Percentiles rank a stretch among this genome's conserved stretches.
These are phyloP conservation scores for Polytrichum commune DNA, from an alignment of 225 moss, liverwort and hornwort genomes.

Conservation along the genomic window DNA sequence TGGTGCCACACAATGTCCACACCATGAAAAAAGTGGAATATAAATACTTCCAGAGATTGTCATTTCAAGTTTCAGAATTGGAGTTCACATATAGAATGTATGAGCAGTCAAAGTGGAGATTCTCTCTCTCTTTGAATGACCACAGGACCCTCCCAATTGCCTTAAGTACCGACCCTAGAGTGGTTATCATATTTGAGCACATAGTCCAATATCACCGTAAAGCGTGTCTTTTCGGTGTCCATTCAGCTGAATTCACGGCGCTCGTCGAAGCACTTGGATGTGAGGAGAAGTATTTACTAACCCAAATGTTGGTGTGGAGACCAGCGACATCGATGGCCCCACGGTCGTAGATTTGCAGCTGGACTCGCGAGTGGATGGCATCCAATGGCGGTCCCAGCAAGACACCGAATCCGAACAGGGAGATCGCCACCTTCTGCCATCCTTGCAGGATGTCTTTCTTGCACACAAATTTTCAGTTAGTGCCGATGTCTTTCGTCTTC, in stretches of 20 bases:
- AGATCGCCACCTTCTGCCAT: conserved; percentile 67
- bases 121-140: no score
- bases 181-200: no score
- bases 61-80: no score
- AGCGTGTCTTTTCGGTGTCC: no score
- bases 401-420: conserved; percentile 62
- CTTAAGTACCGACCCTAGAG: no score
- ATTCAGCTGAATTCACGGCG: no score
- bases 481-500: not conserved
- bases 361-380: conserved; percentile 88
- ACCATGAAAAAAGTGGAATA: no score
- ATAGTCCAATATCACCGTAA: no score
- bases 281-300: conserved; percentile 12
- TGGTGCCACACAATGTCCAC: conserved; percentile 12
- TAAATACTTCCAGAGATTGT: no score
- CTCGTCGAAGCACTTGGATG: not conserved
- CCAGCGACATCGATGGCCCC: conserved; percentile 78
- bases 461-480: not conserved
- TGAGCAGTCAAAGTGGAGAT: no score
- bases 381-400: conserved; percentile 88
- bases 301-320: conserved; percentile 86
- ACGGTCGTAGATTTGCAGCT: conserved; percentile 82
- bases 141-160: no score
- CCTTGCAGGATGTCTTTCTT: conserved; percentile 29
- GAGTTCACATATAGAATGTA: no score